Conservation (phyloP, 305 asterid genomes). For the Petunia hybrid region DNA sequence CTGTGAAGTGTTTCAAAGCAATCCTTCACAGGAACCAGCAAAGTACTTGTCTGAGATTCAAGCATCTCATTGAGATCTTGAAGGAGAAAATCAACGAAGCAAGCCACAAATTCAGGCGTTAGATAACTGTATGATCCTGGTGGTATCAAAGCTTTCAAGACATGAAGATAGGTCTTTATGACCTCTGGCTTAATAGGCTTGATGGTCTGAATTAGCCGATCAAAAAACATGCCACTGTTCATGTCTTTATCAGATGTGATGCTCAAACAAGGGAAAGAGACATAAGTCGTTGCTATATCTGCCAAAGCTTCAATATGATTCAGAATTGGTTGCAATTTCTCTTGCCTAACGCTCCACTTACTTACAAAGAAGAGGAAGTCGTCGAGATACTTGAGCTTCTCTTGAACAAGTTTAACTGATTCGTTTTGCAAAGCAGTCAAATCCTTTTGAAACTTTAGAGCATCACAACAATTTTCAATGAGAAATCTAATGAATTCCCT, state of each 20-base stretch:
- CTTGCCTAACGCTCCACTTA: too few relatives aligned
- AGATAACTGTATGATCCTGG: neutral
- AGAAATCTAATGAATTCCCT: too few relatives aligned
- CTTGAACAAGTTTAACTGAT: too few relatives aligned
- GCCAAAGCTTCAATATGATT: too few relatives aligned
- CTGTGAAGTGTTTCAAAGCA: neutral
- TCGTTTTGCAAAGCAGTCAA: too few relatives aligned
- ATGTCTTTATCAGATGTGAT: neutral
- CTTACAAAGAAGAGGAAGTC: too few relatives aligned
- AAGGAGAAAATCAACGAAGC: neutral
- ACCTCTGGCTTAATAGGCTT: neutral
- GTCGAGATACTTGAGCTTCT: too few relatives aligned
- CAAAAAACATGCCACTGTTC: neutral
- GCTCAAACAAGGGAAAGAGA: neutral
- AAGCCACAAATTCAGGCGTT: neutral
- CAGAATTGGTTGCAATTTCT: too few relatives aligned
- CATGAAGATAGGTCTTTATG: neutral
- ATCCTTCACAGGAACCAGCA: slow-evolving; percentile 4
- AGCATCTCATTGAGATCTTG: neutral
- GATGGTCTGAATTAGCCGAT: neutral
- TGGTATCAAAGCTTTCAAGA: too few relatives aligned
- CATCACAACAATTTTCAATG: too few relatives aligned
- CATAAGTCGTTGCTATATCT: neutral
- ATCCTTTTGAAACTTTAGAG: too few relatives aligned
- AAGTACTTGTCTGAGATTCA: neutral